Conservation (phyloP, 2,329 filamentous ascomycete species). For the Diplodia corticola region DNA sequence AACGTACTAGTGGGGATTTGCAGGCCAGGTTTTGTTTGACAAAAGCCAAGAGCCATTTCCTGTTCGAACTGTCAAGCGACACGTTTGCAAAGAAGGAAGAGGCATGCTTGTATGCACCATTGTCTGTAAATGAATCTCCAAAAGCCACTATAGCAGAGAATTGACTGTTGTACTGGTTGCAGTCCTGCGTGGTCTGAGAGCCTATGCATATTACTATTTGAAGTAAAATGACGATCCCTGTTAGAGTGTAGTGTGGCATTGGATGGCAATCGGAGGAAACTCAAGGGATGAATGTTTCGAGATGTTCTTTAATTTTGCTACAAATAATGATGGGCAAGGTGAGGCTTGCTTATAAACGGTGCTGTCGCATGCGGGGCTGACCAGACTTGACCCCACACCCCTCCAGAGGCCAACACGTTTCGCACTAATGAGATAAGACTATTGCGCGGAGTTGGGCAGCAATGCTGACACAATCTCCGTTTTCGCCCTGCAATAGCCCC, state of each 20-base stretch:
- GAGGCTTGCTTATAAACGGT: background rate
- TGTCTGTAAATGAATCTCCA: background rate
- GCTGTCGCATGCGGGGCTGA: background rate
- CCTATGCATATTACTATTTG: background rate
- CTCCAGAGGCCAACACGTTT: no score
- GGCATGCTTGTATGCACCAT: background rate
- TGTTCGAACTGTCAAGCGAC: background rate
- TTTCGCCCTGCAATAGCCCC: background rate
- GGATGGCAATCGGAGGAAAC: background rate
- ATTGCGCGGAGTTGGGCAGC: no score
- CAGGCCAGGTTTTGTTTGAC: background rate
- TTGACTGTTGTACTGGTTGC: background rate
- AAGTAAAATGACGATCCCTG: background rate
- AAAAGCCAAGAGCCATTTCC: background rate
- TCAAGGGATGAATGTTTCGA: background rate
- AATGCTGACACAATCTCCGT: background rate
- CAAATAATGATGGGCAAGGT: background rate
- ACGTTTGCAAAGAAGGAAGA: background rate
- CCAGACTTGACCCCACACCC: background rate
- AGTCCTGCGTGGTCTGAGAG: background rate
- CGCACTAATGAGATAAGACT: background rate
- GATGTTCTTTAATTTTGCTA: background rate
- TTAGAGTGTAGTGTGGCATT: background rate
- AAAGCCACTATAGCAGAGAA: constrained; percentile 1
- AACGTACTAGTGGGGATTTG: background rate